phyloP scores from a whole-genome alignment of 192 early-diverging fungal genomes.

The Coemansia sp. region DNA sequence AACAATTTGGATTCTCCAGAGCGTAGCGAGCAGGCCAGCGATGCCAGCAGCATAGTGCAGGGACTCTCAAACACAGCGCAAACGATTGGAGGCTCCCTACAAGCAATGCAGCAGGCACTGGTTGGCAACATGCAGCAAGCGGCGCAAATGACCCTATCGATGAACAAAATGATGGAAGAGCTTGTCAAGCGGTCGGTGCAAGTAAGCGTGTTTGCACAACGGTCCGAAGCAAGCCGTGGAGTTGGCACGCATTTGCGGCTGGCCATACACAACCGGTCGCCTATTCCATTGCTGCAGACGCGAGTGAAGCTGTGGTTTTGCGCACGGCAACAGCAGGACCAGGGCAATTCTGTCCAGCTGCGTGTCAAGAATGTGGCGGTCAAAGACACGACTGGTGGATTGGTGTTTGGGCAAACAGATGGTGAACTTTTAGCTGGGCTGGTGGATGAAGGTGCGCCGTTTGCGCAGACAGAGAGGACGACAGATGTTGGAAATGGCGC shows the following conservation, averaged over 20 bases:
- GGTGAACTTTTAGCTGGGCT: neutral
- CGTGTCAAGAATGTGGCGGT: neutral
- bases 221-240: neutral
- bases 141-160: constrained; percentile 46
- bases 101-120: constrained; percentile 42
- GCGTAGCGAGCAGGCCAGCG: neutral
- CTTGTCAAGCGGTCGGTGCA: constrained; percentile 39
- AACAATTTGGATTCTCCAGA: neutral
- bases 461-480: constrained; percentile 8
- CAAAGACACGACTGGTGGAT: neutral
- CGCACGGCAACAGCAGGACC: neutral
- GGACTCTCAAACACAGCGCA: constrained; percentile 36
- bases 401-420: neutral
- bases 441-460: neutral
- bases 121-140: constrained; percentile 51
- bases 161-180: constrained; percentile 56
- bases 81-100: constrained; percentile 37
- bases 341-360: neutral
- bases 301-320: constrained; percentile 19
- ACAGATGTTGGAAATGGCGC: constrained; percentile 15
- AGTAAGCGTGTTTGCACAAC: constrained; percentile 29
- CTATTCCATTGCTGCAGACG: constrained; percentile 28
- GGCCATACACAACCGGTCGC: constrained; percentile 26
- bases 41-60: constrained; percentile 5
- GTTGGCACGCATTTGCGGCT: constrained; percentile 8